A percentile compares a stretch with the other conserved stretches of the same genome.
Evolutionary conservation across 2,329 filamentous ascomycete species (phyloP).

Genomic region (Colletotrichum nymphaeae): DNA sequence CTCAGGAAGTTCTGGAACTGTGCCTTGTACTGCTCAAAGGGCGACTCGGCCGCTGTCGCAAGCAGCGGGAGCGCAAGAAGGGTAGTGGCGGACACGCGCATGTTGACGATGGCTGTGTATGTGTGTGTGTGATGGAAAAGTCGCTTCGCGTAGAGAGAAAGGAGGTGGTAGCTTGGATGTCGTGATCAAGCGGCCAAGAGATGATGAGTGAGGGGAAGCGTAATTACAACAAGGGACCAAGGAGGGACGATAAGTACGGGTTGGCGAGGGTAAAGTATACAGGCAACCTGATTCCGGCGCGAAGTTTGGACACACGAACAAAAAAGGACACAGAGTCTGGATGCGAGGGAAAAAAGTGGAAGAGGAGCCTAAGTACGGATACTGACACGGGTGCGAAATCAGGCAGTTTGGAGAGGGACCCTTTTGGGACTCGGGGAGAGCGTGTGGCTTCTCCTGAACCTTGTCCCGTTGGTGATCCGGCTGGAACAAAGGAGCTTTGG

Average conservation of each 20-base stretch:
- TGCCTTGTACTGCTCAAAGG: slow-evolving; percentile 68
- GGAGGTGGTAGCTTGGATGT: slow-evolving; percentile 29
- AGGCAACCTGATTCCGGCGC: slow-evolving; percentile 2
- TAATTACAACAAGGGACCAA: slow-evolving; percentile 23
- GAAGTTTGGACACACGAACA: background rate
- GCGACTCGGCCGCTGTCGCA: slow-evolving; percentile 61
- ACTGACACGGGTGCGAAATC: background rate
- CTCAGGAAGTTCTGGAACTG: slow-evolving; percentile 74
- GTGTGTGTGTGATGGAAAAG: slow-evolving; percentile 8
- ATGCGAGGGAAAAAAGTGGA: slow-evolving; percentile 26
- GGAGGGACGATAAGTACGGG: slow-evolving; percentile 25
- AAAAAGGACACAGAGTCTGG: slow-evolving; percentile 31
- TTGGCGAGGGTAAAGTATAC: slow-evolving; percentile 1
- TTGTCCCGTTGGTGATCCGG: slow-evolving; percentile 31
- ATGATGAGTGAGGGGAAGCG: slow-evolving; percentile 26
- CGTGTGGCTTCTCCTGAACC: slow-evolving; percentile 29
- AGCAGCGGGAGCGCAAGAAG: slow-evolving; percentile 68
- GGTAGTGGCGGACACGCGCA: slow-evolving; percentile 68
- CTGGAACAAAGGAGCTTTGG: slow-evolving; percentile 36
- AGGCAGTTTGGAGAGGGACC: slow-evolving; percentile 7
- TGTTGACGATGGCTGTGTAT: slow-evolving; percentile 47
- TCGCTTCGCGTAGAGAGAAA: slow-evolving; percentile 21
- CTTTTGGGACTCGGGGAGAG: background rate
- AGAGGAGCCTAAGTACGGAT: background rate
- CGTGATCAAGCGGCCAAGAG: slow-evolving; percentile 22